Conservation (phyloP, 139 green algal species). For the Chlamydomonas schloesseri region DNA sequence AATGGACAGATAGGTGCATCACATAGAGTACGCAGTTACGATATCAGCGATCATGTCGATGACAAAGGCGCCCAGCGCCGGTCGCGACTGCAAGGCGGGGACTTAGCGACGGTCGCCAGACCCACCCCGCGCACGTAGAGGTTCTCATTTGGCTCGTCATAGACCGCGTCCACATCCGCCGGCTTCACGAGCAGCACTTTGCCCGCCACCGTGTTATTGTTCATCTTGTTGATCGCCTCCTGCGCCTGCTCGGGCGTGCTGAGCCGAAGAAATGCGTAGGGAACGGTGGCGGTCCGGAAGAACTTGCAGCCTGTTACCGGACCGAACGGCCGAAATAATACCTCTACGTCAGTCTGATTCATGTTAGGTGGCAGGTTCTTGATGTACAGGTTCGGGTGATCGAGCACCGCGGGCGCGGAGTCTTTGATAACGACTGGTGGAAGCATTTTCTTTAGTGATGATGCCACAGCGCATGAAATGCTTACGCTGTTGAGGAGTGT, state of each 20-base stretch:
- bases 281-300: constrained; percentile 17
- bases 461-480: too few relatives aligned
- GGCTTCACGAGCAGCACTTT: constrained; percentile 24
- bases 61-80: too few relatives aligned
- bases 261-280: constrained; percentile 26
- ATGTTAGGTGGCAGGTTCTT: constrained; percentile 3
- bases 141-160: constrained; percentile 31
- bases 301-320: constrained; percentile 23
- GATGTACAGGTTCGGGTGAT: constrained; percentile 25
- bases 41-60: too few relatives aligned
- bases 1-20: too few relatives aligned
- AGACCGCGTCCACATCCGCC: neutral
- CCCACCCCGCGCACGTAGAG: constrained; percentile 21
- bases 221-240: neutral
- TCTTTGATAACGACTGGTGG: neutral
- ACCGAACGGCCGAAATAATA: constrained; percentile 22
- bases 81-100: too few relatives aligned
- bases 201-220: neutral
- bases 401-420: neutral
- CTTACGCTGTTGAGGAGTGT: too few relatives aligned
- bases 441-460: neutral
- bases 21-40: too few relatives aligned
- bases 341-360: constrained; percentile 32
- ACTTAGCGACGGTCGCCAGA: too few relatives aligned
- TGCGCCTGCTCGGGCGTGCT: neutral